These are phyloP conservation scores for Globisporangium perplexum DNA, from an alignment of 352 stramenopile species.

Conservation along the genomic window DNA sequence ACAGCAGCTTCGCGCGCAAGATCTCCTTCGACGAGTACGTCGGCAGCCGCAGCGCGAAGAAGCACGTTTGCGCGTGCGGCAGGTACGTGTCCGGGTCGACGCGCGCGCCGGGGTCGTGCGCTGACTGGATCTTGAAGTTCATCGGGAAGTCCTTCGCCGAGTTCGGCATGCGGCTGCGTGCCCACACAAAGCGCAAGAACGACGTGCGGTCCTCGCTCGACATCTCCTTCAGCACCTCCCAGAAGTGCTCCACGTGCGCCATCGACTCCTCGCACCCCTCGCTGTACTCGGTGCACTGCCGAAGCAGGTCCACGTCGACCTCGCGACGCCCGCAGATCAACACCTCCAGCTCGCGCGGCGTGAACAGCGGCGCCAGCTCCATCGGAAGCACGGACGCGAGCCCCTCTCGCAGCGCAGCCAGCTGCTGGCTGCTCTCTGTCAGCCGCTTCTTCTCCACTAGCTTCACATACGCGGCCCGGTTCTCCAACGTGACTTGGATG, in stretches of 20 bases:
- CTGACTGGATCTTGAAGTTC: slow-evolving; percentile 91
- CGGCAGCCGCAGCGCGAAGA: slow-evolving; percentile 97
- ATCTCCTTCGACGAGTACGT: slow-evolving; percentile 91
- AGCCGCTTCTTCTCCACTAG: slow-evolving; percentile 66
- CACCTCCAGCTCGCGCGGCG: slow-evolving; percentile 93
- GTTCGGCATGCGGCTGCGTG: slow-evolving; percentile 94
- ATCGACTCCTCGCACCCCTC: slow-evolving; percentile 90
- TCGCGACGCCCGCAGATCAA: slow-evolving; percentile 95
- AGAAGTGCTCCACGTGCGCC: slow-evolving; percentile 91
- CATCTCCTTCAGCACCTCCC: slow-evolving; percentile 96
- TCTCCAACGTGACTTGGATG: slow-evolving; percentile 55
- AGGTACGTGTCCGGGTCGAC: slow-evolving; percentile 89
- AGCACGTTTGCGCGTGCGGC: slow-evolving; percentile 98
- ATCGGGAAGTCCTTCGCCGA: slow-evolving; percentile 96
- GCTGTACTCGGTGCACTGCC: slow-evolving; percentile 96
- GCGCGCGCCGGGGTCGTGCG: slow-evolving; percentile 72
- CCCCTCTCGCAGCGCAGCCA: slow-evolving; percentile 74
- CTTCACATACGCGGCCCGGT: slow-evolving; percentile 54
- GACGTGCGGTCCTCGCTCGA: slow-evolving; percentile 91
- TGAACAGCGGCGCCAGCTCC: slow-evolving; percentile 95
- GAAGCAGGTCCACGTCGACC: slow-evolving; percentile 95
- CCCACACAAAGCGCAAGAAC: slow-evolving; percentile 98
- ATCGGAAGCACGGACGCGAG: slow-evolving; percentile 94
- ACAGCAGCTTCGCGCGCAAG: slow-evolving; percentile 83
- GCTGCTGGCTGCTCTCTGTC: slow-evolving; percentile 76